phyloP scores from a whole-genome alignment of 441 rosid genomes.

The Syzygium syzygioides region DNA sequence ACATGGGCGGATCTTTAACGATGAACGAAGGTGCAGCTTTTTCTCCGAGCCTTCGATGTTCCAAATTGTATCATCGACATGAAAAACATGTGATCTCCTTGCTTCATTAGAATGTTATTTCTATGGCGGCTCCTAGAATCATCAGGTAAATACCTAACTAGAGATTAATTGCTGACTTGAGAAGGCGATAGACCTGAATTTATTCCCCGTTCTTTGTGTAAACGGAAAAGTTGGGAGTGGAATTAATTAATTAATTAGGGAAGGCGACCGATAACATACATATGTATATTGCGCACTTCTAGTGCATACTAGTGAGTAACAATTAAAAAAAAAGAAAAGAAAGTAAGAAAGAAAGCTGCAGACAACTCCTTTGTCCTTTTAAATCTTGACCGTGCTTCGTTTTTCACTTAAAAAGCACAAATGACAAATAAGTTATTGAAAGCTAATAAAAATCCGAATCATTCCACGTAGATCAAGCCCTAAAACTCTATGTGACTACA shows the following conservation, averaged over 20 bases:
- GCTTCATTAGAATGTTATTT: neutral
- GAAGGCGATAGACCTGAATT: neutral
- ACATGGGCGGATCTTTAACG: neutral
- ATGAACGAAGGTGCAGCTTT: neutral
- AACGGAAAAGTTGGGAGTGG: neutral
- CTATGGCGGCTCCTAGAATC: neutral
- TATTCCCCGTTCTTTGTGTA: neutral
- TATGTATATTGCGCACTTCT: neutral
- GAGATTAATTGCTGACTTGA: neutral
- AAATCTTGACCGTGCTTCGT: neutral
- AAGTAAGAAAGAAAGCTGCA: neutral
- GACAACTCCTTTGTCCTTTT: neutral
- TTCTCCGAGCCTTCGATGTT: neutral
- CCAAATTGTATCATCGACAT: neutral
- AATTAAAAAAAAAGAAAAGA: neutral
- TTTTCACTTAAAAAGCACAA: neutral
- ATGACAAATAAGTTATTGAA: neutral
- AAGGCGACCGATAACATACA: neutral
- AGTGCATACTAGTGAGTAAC: neutral
- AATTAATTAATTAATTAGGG: neutral
- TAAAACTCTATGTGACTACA: neutral
- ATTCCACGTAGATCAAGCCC: neutral
- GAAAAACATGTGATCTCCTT: neutral
- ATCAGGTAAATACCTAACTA: neutral
- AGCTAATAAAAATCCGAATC: neutral